phyloP scores from a whole-genome alignment of 2,329 filamentous ascomycete genomes.

The Sarocladium oryzae region DNA sequence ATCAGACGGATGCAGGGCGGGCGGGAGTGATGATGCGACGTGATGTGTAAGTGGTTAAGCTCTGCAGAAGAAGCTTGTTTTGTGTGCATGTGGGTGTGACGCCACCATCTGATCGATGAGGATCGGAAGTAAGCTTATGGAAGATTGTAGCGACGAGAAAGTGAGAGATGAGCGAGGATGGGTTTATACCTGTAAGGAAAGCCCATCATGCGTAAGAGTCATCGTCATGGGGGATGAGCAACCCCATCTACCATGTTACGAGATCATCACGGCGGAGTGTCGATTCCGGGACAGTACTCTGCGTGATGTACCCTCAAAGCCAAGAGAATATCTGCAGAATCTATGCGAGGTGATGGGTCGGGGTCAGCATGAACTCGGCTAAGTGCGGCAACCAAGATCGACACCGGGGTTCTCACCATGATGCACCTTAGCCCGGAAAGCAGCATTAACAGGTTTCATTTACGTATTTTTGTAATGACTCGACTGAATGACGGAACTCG shows the following conservation, averaged over 20 bases:
- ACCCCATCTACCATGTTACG: background rate
- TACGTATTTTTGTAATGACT: no score
- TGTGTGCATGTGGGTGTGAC: background rate
- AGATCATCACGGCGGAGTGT: background rate
- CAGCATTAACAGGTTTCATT: background rate
- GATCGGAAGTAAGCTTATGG: no score
- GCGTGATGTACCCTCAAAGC: no score
- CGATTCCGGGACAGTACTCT: constrained; percentile 1
- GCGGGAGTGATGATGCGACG: background rate
- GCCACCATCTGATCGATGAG: no score
- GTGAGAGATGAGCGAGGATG: no score
- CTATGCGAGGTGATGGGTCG: background rate
- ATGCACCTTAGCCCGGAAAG: background rate
- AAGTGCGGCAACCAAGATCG: background rate
- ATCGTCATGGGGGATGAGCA: no score
- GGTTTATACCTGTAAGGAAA: no score
- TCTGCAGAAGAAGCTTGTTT: constrained; percentile 1
- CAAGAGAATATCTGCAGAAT: background rate
- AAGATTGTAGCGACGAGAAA: no score
- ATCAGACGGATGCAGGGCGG: background rate
- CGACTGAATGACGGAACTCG: no score
- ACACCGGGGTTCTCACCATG: background rate
- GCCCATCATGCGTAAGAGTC: no score
- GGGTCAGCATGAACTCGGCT: background rate
- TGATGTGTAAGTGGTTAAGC: background rate